Evolutionary conservation across 768 basidiomycete genomes (phyloP).

Genomic region (Strobilomyces confusus): DNA sequence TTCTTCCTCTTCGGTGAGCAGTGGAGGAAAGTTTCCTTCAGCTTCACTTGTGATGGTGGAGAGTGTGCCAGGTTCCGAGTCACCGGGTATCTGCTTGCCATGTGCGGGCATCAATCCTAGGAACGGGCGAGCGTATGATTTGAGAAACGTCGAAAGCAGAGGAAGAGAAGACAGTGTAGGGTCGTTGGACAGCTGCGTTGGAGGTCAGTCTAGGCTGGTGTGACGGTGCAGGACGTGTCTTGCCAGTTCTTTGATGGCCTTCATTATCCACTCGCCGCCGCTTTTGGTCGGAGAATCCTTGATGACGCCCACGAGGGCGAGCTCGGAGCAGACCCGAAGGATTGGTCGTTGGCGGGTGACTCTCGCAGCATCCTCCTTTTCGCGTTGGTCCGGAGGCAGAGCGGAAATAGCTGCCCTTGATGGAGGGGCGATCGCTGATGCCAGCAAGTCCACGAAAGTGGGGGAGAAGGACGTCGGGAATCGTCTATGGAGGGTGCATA

Average conservation of each 20-base stretch:
- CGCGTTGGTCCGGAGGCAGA: constrained; percentile 72
- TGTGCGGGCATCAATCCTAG: constrained; percentile 66
- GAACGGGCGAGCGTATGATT: constrained; percentile 85
- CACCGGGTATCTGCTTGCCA: constrained; percentile 55
- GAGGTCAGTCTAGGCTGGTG: constrained; percentile 9
- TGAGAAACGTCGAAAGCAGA: constrained; percentile 86
- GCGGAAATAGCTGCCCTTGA: constrained; percentile 52
- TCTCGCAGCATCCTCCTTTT: constrained; percentile 85
- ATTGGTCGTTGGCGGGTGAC: constrained; percentile 80
- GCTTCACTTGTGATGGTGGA: constrained; percentile 35
- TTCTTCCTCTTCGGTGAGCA: constrained; percentile 57
- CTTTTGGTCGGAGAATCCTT: constrained; percentile 65
- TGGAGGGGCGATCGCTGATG: constrained; percentile 55
- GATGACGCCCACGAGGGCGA: constrained; percentile 84
- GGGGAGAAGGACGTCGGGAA: constrained; percentile 81
- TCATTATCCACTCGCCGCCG: constrained; percentile 89
- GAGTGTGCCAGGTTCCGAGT: constrained; percentile 54
- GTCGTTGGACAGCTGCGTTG: constrained; percentile 76
- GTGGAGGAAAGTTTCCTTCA: constrained; percentile 38
- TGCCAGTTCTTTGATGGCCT: constrained; percentile 79
- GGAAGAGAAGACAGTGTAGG: constrained; percentile 84
- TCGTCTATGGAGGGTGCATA: constrained; percentile 83
- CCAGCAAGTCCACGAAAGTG: constrained; percentile 56
- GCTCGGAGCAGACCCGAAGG: constrained; percentile 82
- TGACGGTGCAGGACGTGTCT: constrained; percentile 25